Base-by-base conservation (phyloP, 1,284 basidiomycete genomes). In the Papiliotrema flavescens region DNA sequence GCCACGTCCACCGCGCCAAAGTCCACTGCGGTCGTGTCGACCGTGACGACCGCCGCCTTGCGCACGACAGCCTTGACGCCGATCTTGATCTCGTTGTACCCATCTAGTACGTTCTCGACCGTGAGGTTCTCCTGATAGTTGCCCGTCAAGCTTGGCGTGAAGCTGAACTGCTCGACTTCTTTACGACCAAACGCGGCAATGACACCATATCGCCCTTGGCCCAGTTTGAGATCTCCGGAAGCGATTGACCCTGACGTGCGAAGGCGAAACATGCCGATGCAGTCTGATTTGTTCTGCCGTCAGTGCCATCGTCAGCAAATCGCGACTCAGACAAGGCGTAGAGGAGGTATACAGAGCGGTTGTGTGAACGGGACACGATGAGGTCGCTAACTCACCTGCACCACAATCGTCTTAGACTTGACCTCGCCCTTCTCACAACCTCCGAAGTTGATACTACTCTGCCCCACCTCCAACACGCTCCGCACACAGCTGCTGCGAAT, bases 391-490 rank as follows among this genome's bases (percentile, higher is more conserved):
- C 65, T 61, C 47, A 69, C 67, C 54, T 74, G 73, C 42, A 81
- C 77, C 51, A 80, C 70, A 45, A 81, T 78, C 56, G 75, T 78
- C 55, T 79, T 76, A 40, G 77, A 73, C 60, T 78, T 79, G 28
- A 70, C 63, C 40, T 80, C 78, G 44, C 79, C 79, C 63, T 79
- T 79, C 47, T 81, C 79, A 60, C 79, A 75, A n/a, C 73, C 70
- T 1, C 80, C 80, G 63, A 81, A 80, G 64, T 81, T 80, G 76
- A 81, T 80, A 52, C 76, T 76, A 46, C 75, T 76, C 70, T 80
- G 79, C 42, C 78, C 78, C 15, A 81, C 74, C 60, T 81, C 79
- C 36, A 81, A 64, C 36, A 79, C 69, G 42, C 71, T 76, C 32
- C 78, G 65, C 42, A 79, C 78, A 36, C 76, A 76, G 23, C 71